Evolutionary conservation across 139 green algal genomes (phyloP).

Genomic region (Nannochloris sp.): DNA sequence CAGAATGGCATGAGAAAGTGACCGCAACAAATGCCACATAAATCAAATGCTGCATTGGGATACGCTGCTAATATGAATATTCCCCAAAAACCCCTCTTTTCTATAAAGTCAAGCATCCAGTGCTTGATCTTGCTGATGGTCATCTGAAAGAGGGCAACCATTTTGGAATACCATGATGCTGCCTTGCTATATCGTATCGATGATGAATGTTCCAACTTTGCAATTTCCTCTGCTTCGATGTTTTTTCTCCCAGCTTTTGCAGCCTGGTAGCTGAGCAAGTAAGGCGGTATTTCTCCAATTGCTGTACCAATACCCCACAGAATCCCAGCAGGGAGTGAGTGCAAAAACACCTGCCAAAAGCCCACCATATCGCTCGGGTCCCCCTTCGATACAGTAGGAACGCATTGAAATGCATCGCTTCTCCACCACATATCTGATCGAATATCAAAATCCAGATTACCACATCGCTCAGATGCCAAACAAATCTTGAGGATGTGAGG

Average conservation of each 20-base stretch:
- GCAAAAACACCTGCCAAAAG: slow-evolving; percentile 14
- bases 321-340: slow-evolving; percentile 56
- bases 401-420: slow-evolving; percentile 59
- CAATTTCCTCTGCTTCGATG: slow-evolving; percentile 45
- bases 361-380: slow-evolving; percentile 24
- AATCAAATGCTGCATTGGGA: slow-evolving; percentile 85
- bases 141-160: slow-evolving; percentile 1
- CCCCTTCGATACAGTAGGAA: background rate
- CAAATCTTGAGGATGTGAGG: slow-evolving; percentile 90
- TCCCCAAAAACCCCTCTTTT: slow-evolving; percentile 67
- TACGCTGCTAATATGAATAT: slow-evolving; percentile 82
- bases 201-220: slow-evolving; percentile 11
- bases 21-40: slow-evolving; percentile 88
- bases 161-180: background rate
- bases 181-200: background rate
- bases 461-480: slow-evolving; percentile 75
- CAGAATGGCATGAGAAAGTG: slow-evolving; percentile 87
- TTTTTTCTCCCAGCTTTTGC: slow-evolving; percentile 49
- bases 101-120: slow-evolving; percentile 80
- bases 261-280: slow-evolving; percentile 74
- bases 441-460: slow-evolving; percentile 60
- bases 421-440: slow-evolving; percentile 72
- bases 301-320: slow-evolving; percentile 85
- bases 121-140: slow-evolving; percentile 45
- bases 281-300: slow-evolving; percentile 83